A percentile compares a stretch with the other conserved stretches of the same genome.
phyloP scores from a whole-genome alignment of 371 early-diverging fungal genomes.

The Mucor circinelloides region DNA sequence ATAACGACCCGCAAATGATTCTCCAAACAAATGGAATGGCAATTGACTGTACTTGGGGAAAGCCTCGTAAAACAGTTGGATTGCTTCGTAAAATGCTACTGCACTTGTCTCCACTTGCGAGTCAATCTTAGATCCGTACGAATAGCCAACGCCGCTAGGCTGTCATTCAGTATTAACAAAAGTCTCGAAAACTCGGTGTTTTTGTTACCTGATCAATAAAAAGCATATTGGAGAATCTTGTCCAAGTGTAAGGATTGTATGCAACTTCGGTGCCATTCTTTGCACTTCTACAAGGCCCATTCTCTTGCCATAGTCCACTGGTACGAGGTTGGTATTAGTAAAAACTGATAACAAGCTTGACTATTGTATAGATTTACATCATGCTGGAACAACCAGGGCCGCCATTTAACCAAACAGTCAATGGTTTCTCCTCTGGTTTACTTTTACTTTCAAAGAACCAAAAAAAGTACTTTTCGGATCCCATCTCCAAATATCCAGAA shows the following conservation, averaged over 20 bases:
- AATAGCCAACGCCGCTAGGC: slow-evolving; percentile 79
- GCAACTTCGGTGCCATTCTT: slow-evolving; percentile 55
- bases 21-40: slow-evolving; percentile 62
- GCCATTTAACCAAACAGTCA: slow-evolving; percentile 77
- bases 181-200: too few species aligned
- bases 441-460: slow-evolving; percentile 86
- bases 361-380: slow-evolving; percentile 27
- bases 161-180: slow-evolving; percentile 8
- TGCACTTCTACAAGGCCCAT: slow-evolving; percentile 68
- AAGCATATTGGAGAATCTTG: slow-evolving; percentile 75
- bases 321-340: slow-evolving; percentile 9
- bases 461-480: slow-evolving; percentile 72
- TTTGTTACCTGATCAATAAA: slow-evolving; percentile 75
- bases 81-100: slow-evolving; percentile 52
- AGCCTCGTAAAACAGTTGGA: slow-evolving; percentile 72
- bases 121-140: slow-evolving; percentile 62
- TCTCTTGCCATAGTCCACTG: slow-evolving; percentile 83
- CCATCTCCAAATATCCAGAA: slow-evolving; percentile 68
- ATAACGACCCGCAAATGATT: slow-evolving; percentile 77
- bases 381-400: slow-evolving; percentile 86
- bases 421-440: slow-evolving; percentile 62
- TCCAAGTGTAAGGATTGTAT: slow-evolving; percentile 74
- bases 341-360: not conserved
- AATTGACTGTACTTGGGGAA: slow-evolving; percentile 52
- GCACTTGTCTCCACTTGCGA: slow-evolving; percentile 51